phyloP scores from a whole-genome alignment of 345 rosid genomes.

The Sonneratia alba region DNA sequence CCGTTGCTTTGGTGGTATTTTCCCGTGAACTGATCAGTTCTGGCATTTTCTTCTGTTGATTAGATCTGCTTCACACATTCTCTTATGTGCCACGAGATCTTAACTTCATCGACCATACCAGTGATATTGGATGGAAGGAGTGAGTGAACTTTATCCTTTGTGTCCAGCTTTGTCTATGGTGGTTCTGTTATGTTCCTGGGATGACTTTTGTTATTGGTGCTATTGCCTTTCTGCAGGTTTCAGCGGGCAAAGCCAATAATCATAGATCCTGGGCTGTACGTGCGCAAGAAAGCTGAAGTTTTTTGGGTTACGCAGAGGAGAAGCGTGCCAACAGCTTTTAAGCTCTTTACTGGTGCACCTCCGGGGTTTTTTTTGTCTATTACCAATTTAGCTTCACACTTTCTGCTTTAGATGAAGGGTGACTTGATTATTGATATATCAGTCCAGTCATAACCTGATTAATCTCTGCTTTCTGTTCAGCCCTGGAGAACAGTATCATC shows the following conservation, averaged over 20 bases:
- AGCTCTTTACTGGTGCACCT: slow-evolving; percentile 75
- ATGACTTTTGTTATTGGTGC: neutral
- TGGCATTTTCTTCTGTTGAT: neutral
- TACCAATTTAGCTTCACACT: neutral
- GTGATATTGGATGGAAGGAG: slow-evolving; percentile 99
- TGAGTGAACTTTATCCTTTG: slow-evolving; percentile 29
- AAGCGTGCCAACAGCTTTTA: slow-evolving; percentile 96
- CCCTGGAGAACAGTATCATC: neutral
- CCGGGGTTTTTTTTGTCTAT: neutral
- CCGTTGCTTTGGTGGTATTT: neutral
- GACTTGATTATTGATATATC: too few species aligned
- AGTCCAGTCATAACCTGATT: neutral
- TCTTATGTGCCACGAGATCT: slow-evolving; percentile 87
- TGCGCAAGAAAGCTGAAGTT: slow-evolving; percentile 82
- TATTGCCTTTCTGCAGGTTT: slow-evolving; percentile 32
- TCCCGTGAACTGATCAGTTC: slow-evolving; percentile 1
- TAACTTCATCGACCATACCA: slow-evolving; percentile 97
- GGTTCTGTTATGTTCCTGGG: neutral
- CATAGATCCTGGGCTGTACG: slow-evolving; percentile 89
- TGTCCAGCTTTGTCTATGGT: neutral
- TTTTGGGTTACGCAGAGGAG: slow-evolving; percentile 93
- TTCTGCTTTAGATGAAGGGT: neutral
- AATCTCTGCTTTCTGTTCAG: neutral
- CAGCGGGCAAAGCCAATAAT: slow-evolving; percentile 92
- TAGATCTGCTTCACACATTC: slow-evolving; percentile 91